Base-by-base conservation (phyloP, 768 basidiomycete species). In the Crassisporium funariophilum region DNA sequence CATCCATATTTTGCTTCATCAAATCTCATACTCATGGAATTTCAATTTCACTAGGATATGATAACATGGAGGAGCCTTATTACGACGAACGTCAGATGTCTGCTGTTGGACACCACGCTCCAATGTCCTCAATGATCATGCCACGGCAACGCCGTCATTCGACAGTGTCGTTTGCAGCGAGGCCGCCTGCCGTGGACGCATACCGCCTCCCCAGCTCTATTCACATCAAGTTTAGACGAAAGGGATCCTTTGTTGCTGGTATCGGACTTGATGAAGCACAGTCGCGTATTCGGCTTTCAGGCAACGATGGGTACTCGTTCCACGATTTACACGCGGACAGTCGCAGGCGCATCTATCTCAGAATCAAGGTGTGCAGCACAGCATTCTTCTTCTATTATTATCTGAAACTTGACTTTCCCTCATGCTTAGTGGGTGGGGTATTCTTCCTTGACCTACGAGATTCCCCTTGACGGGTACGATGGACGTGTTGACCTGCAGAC, bases 171-270 rank as follows among this genome's bases (percentile, higher is more conserved):
- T 76, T 73, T 54, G 63, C 70, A 13, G 57, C 68, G 21, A 63
- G 58, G 25, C 71, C 72, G 11, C 60, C 66, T 25, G 58, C 61
- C 5, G 57, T 73, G 44, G 73, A 81, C 46, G 59, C 67, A n/a
- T 79, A 75, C 59, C 76, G 74, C 16, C 70, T 73, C 19, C 70
- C 76, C 11, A 76, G 74, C 54, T 70, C 76, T 20, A 66, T 75
- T 31, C 69, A 79, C 44, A 70, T 89, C 48, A 87, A 84, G 61
- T 89, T 89, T 69, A 86, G 84, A 66, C 79, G 82, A 61, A 88
- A 84, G 70, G 84, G 83, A 9, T 71, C 81, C 10, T 78, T 86
- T 59, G 68, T 75, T 41, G 72, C 79, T 16, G 87, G 87, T 5
- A 76, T 89, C 54, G 81, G 75, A 29, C 75, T 89, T 15, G 77